Evolutionary conservation across 768 basidiomycete genomes (phyloP).

Genomic region (Coprinopsis strossmayeri): DNA sequence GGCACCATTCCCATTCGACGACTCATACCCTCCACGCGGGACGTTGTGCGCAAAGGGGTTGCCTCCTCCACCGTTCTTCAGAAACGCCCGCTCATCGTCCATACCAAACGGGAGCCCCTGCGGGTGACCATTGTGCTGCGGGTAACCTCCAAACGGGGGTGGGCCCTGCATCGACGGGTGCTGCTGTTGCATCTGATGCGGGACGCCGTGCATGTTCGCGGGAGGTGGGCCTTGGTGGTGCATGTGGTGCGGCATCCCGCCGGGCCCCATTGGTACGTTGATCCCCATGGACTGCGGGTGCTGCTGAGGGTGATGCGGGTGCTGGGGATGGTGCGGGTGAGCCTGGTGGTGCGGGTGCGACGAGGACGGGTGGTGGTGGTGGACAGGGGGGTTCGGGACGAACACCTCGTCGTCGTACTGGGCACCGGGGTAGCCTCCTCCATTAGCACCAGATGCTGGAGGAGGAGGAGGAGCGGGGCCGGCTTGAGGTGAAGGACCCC

Average conservation of each 20-base stretch:
- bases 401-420: conserved; percentile 1
- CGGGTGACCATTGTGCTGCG: conserved; percentile 13
- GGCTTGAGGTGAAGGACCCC: background rate
- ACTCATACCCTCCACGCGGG: conserved; percentile 11
- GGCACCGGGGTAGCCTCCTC: background rate
- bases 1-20: conserved; percentile 9
- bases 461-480: background rate
- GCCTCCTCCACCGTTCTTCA: conserved; percentile 23
- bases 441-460: background rate
- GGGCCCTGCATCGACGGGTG: conserved; percentile 11
- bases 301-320: conserved; percentile 15
- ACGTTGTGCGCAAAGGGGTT: conserved; percentile 31
- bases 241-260: conserved; percentile 9
- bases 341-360: background rate
- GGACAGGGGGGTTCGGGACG: background rate
- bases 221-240: background rate
- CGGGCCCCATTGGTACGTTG: conserved; percentile 10
- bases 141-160: too few species aligned
- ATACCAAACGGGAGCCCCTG: conserved; percentile 7
- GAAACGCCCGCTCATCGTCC: conserved; percentile 19
- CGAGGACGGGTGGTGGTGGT: background rate
- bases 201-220: background rate
- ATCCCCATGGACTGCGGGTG: conserved; percentile 10
- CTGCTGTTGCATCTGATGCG: conserved; percentile 11
- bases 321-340: too few species aligned